Percentiles rank a stretch among this genome's conserved stretches.
Conservation (phyloP, 192 early-diverging fungal genomes). For the Geranomyces michiganensis region DNA sequence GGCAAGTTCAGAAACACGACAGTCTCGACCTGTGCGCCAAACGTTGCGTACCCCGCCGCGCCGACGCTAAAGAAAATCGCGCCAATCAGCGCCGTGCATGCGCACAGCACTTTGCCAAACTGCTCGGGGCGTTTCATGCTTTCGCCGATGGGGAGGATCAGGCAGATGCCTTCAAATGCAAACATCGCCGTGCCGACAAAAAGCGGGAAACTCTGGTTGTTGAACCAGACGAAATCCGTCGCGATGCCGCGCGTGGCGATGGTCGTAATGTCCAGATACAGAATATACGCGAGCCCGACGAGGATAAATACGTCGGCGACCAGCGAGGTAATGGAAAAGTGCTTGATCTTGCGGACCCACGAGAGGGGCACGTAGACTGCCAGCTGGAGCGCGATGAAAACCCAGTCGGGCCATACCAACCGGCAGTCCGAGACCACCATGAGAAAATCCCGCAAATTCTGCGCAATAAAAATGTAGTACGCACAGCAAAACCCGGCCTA, state of each 20-base stretch:
- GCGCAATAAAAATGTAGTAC: conserved; percentile 86
- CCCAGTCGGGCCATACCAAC: conserved; percentile 61
- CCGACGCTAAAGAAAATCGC: conserved; percentile 81
- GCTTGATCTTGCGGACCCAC: conserved; percentile 90
- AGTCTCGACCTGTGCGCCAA: conserved; percentile 82
- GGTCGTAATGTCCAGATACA: conserved; percentile 76
- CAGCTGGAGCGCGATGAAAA: conserved; percentile 78
- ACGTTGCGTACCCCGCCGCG: conserved; percentile 79
- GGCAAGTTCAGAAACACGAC: conserved; percentile 90
- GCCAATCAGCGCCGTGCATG: conserved; percentile 78
- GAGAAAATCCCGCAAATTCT: conserved; percentile 74
- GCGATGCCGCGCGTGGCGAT: conserved; percentile 69
- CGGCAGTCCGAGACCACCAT: conserved; percentile 71
- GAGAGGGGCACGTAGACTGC: conserved; percentile 79
- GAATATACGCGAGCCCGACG: conserved; percentile 81
- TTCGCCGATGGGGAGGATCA: conserved; percentile 82
- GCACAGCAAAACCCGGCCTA: conserved; percentile 89
- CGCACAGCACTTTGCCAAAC: conserved; percentile 81
- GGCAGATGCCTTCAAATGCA: conserved; percentile 87
- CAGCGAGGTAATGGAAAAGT: conserved; percentile 81
- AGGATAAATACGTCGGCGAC: conserved; percentile 94
- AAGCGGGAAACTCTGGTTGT: conserved; percentile 77
- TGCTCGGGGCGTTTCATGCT: conserved; percentile 90
- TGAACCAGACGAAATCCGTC: conserved; percentile 71
- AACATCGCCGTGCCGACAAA: conserved; percentile 96